A percentile compares a stretch with the other conserved stretches of the same genome.
These are phyloP conservation scores for Populus euphratica DNA, from an alignment of 345 rosid species.

Conservation along the genomic window DNA sequence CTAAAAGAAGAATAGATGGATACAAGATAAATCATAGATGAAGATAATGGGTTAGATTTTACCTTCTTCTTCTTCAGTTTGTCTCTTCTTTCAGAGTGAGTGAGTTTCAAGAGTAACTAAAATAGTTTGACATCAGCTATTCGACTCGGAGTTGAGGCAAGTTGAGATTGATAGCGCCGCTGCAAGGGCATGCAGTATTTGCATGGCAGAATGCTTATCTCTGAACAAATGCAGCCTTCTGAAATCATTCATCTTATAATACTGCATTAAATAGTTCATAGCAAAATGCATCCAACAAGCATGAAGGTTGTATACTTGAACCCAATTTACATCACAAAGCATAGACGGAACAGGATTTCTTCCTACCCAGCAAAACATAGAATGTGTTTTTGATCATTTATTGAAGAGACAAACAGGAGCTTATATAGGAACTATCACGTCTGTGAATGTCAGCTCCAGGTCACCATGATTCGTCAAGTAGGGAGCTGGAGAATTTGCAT, in stretches of 20 bases:
- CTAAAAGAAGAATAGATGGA: too few relatives aligned
- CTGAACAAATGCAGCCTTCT: not conserved
- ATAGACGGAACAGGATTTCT: not conserved
- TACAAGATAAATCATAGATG: too few relatives aligned
- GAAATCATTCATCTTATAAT: too few relatives aligned
- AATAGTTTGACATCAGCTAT: not conserved
- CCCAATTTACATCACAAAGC: constrained; percentile 14
- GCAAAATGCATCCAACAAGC: too few relatives aligned
- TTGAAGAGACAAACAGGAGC: constrained; percentile 2
- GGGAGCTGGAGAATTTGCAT: too few relatives aligned
- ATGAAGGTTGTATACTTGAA: constrained; percentile 2
- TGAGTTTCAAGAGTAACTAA: too few relatives aligned
- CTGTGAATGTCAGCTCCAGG: not conserved
- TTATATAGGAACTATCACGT: not conserved
- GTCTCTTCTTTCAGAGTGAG: too few relatives aligned
- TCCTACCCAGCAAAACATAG: not conserved
- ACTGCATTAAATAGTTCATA: too few relatives aligned
- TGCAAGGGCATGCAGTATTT: not conserved
- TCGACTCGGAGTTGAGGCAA: not conserved
- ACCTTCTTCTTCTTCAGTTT: too few relatives aligned
- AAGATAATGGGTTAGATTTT: too few relatives aligned
- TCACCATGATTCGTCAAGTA: not conserved
- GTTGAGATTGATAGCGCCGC: not conserved
- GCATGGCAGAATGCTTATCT: not conserved
- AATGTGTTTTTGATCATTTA: constrained; percentile 4